Conservation (phyloP, 2,329 filamentous ascomycete genomes). For the Aspergillus ochraceoroseus region DNA sequence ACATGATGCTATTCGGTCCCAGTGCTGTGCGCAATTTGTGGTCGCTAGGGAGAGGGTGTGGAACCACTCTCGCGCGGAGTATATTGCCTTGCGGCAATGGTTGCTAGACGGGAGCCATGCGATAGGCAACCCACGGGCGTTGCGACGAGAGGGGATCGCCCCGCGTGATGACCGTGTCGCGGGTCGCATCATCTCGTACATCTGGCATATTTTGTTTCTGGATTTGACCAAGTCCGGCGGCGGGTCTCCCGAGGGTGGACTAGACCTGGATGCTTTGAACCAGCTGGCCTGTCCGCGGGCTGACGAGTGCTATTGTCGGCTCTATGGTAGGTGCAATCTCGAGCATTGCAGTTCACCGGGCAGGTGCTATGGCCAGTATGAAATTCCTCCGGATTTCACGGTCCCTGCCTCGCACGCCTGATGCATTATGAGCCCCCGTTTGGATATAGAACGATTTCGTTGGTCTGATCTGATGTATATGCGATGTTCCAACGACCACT, state of each 20-base stretch:
- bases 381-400: slow-evolving; percentile 9
- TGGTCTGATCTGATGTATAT: too few relatives aligned
- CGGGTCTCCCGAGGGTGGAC: slow-evolving; percentile 13
- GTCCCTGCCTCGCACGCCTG: slow-evolving; percentile 2
- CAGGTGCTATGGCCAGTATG: slow-evolving; percentile 40
- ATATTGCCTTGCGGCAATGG: slow-evolving; percentile 53
- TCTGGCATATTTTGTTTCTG: slow-evolving; percentile 50
- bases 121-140: not conserved
- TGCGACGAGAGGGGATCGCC: slow-evolving; percentile 26
- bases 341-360: slow-evolving; percentile 28
- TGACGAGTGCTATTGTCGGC: slow-evolving; percentile 43
- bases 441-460: too few relatives aligned
- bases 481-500: too few relatives aligned
- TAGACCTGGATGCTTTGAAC: slow-evolving; percentile 40
- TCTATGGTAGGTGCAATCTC: slow-evolving; percentile 43
- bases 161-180: slow-evolving; percentile 43
- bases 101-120: slow-evolving; percentile 40
- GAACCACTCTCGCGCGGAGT: slow-evolving; percentile 49
- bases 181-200: slow-evolving; percentile 47
- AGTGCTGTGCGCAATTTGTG: slow-evolving; percentile 56
- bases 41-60: slow-evolving; percentile 48
- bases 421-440: not conserved
- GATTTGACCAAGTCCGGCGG: slow-evolving; percentile 16
- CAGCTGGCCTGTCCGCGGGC: slow-evolving; percentile 36
- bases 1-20: slow-evolving; percentile 43